Evolutionary conservation across 2,329 filamentous ascomycete genomes (phyloP), one percentile per base, ranked within the genome.

Genomic region (Ceratocystis variospora): DNA sequence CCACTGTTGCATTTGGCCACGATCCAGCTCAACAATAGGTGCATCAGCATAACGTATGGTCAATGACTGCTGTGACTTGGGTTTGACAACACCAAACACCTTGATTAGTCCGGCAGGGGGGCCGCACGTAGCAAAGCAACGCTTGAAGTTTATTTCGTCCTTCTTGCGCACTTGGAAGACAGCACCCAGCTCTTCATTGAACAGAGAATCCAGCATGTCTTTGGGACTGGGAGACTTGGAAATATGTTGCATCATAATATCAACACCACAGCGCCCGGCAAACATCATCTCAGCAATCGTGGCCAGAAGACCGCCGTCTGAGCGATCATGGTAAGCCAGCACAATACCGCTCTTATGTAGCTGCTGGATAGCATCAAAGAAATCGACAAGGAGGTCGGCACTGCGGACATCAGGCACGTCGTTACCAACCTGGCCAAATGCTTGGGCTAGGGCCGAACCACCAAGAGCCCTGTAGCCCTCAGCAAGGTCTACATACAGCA

Each of bases 251-350:
- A 96, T 79, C 80, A 89, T 88, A 68, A 97, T 80, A 71, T 95
- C 89, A 37, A 90, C 82, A 68, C 93, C 94, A 72, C 89, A 95
- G 66, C 92, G 88, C 33, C 94, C 94, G 41, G 94, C 93, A 74
- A 97, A 97, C 85, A 96, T 95, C 94, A 97, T 97, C 77, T 99
- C 94, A 2, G 87, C 89, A 44, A 97, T 78, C 5, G 93, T 92
- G 0, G 93, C 94, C 73, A 97, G 84, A 8, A 97, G 79, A 72
- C 94, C 94, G 75, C 93, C 94, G 74, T 97, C 93, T 0, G 91
- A 96, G 61, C 89, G 83, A 76, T 97, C 94, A 74, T 97, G 94
- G 74, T 97, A 97, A 2, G 93, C 93, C 25, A 97, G 83, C 10
- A 97, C 92, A 48, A 82, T 76, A 55, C 78, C 77, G 70, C 76